Conservation (phyloP, 164 flowering plant species). For the Magnolia sinica region DNA sequence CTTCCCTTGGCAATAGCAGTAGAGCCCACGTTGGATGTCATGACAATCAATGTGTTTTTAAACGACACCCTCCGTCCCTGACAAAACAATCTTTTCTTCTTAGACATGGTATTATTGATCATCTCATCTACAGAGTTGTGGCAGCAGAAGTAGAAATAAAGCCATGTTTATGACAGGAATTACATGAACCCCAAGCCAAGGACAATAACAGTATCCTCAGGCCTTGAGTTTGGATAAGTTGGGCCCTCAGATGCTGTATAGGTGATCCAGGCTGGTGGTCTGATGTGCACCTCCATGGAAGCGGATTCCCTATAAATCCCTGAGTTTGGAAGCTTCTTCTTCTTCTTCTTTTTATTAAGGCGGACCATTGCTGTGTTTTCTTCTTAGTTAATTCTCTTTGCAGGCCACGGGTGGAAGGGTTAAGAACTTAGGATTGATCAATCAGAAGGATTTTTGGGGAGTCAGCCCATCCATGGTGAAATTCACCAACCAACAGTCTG, state of each 20-base stretch:
- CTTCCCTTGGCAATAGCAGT: slow-evolving; percentile 72
- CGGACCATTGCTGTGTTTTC: background rate
- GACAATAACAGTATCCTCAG: background rate
- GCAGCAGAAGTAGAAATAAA: background rate
- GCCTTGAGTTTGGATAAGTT: background rate
- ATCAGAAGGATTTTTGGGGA: background rate
- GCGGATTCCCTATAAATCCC: background rate
- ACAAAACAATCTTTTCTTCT: slow-evolving; percentile 1
- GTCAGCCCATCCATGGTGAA: background rate
- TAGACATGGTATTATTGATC: background rate
- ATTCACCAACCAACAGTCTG: background rate
- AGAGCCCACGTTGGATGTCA: slow-evolving; percentile 95
- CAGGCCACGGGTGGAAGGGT: background rate
- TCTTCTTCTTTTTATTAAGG: background rate
- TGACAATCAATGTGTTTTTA: slow-evolving; percentile 71
- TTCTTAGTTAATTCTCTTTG: background rate
- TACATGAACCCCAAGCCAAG: background rate
- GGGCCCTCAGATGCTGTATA: background rate
- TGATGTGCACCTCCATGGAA: background rate
- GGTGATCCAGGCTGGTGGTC: background rate
- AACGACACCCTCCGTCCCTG: slow-evolving; percentile 84
- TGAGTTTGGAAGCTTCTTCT: background rate
- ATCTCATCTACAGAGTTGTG: background rate
- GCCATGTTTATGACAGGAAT: background rate
- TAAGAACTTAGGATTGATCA: background rate